Evolutionary conservation across 768 basidiomycete genomes (phyloP), one percentile per base, ranked within the genome.

Genomic region (Pleurotus citrinopileatus): DNA sequence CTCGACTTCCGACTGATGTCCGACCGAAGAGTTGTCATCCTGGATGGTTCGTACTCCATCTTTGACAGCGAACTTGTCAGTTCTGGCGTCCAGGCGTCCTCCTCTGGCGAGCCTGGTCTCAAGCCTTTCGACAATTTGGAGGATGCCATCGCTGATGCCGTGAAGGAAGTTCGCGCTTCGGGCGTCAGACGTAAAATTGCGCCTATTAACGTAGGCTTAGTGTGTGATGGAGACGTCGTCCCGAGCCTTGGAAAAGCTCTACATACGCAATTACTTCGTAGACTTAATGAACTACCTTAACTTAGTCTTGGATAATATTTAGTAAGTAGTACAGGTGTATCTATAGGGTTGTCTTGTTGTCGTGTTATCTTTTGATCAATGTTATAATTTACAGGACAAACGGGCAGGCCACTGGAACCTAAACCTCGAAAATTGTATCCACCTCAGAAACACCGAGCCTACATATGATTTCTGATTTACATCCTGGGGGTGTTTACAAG

Each of bases 1-100:
- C 73, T 94, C 51, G 91, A 94, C 65, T 83, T 91, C 66, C 82
- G 91, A 60, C 73, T 91, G 61, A 81, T 91, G 81, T 78, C 74
- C 9, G 75, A 74, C 29, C 77, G 81, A 58, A 82, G 82, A 10
- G 78, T 92, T 10, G 82, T 77, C 17, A 82, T 94, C 45, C 67
- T 91, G n/a, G 91, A 93, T 63, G 88, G 77, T 3, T 86, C 89
- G 0, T 73, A 82, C 64, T 81, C 84, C 2, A 66, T 90, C 15
- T 86, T 77, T 57, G 61, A 65, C 32, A 52, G 44, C 1, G 59
- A 62, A 28, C 53, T 53, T 6, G 53, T 62, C 17, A 63, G 28
- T 28, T 15, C 10, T n/a, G n/a, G n/a, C n/a, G n/a, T n/a, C n/a
- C n/a, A n/a, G 8, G 19, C 52, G 20, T 12, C 60, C 48, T 15